These are phyloP conservation scores for Endothia cerciana DNA, from an alignment of 2,329 filamentous ascomycete genomes.

Conservation along the genomic window DNA sequence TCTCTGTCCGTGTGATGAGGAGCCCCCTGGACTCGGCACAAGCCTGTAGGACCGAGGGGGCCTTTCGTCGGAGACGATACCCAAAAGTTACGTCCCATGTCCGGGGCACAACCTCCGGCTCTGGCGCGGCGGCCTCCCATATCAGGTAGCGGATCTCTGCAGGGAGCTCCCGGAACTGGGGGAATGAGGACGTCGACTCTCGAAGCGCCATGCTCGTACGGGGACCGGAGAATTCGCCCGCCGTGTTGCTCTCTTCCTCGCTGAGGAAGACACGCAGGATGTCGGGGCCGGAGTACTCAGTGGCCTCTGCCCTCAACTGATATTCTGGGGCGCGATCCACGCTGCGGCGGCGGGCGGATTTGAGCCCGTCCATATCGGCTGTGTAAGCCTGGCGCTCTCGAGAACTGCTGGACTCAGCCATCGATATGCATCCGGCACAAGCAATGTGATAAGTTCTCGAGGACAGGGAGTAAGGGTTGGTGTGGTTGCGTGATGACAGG, in stretches of 20 bases:
- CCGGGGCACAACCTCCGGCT: slow-evolving; percentile 21
- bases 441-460: not conserved
- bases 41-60: slow-evolving; percentile 27
- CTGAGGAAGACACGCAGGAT: slow-evolving; percentile 24
- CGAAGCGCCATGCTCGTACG: not conserved
- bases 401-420: not conserved
- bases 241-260: slow-evolving; percentile 7
- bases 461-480: not conserved
- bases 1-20: slow-evolving; percentile 8
- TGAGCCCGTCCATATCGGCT: not conserved
- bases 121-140: slow-evolving; percentile 29
- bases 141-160: slow-evolving; percentile 24
- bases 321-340: not conserved
- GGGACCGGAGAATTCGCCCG: not conserved
- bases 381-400: not conserved
- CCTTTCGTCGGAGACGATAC: slow-evolving; percentile 25
- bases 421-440: not conserved
- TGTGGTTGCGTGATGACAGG: too few relatives aligned
- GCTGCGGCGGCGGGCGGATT: not conserved
- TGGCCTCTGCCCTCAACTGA: not conserved
- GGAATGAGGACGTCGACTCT: not conserved
- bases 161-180: slow-evolving; percentile 21
- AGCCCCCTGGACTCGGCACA: slow-evolving; percentile 28
- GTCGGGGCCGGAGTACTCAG: slow-evolving; percentile 20
- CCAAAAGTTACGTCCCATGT: slow-evolving; percentile 27